phyloP scores from a whole-genome alignment of 2,329 filamentous ascomycete species.

The Scedosporium boydii region DNA sequence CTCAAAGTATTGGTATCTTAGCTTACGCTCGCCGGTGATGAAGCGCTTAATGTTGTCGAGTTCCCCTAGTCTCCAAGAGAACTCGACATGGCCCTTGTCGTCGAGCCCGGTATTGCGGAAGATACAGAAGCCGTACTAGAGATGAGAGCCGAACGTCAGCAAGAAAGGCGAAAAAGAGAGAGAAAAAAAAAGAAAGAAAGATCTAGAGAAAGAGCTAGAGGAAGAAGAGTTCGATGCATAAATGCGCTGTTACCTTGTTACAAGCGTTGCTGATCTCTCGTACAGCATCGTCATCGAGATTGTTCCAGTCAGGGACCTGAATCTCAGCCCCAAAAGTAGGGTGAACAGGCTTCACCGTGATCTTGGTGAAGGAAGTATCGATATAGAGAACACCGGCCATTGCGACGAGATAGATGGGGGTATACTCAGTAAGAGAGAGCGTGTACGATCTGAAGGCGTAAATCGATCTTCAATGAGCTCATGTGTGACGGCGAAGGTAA shows the following conservation, averaged over 20 bases:
- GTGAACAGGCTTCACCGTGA: slow-evolving; percentile 7
- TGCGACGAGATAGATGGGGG: background rate
- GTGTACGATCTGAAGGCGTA: background rate
- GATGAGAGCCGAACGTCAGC: background rate
- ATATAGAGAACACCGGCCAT: slow-evolving; percentile 1
- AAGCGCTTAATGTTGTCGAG: slow-evolving; percentile 46
- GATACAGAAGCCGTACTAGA: slow-evolving; percentile 41
- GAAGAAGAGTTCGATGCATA: background rate
- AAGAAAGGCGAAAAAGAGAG: background rate
- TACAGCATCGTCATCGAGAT: slow-evolving; percentile 6
- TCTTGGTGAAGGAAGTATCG: slow-evolving; percentile 5
- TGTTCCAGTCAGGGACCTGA: slow-evolving; percentile 7
- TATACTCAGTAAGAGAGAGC: background rate
- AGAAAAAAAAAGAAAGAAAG: background rate
- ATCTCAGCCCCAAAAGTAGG: slow-evolving; percentile 8
- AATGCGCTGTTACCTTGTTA: slow-evolving; percentile 4
- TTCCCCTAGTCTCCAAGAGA: slow-evolving; percentile 40
- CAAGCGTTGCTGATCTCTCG: slow-evolving; percentile 4
- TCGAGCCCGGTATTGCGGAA: slow-evolving; percentile 40
- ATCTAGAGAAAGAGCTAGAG: background rate
- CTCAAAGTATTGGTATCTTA: slow-evolving; percentile 36
- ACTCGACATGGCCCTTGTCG: slow-evolving; percentile 40
- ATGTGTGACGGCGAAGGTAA: background rate
- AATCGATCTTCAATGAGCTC: background rate
- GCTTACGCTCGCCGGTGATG: slow-evolving; percentile 31